Percentiles rank a stretch among this genome's conserved stretches.
These are phyloP conservation scores for Podaxis pistillaris DNA, from an alignment of 768 basidiomycete genomes.

Conservation along the genomic window DNA sequence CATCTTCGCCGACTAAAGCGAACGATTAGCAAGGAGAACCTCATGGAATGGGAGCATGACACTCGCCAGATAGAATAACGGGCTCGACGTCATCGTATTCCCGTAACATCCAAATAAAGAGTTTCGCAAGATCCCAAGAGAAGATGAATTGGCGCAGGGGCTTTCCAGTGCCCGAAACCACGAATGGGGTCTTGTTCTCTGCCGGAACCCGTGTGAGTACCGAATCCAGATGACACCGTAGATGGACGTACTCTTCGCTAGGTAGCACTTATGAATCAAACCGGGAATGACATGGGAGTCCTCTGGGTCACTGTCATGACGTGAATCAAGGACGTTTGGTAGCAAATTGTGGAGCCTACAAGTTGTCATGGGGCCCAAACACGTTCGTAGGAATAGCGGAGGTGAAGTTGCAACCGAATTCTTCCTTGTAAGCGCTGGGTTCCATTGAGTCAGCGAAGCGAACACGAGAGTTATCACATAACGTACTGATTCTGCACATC, in stretches of 20 bases:
- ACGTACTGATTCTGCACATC: slow-evolving; percentile 92
- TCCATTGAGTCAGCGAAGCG: neutral
- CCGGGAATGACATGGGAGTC: slow-evolving; percentile 94
- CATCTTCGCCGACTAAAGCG: slow-evolving; percentile 78
- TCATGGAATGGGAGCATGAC: neutral
- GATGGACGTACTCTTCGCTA: slow-evolving; percentile 71
- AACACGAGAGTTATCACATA: neutral
- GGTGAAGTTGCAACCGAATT: slow-evolving; percentile 93
- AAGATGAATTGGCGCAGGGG: slow-evolving; percentile 98
- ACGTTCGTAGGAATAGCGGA: slow-evolving; percentile 97
- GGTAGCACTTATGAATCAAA: slow-evolving; percentile 88
- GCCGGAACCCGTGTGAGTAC: slow-evolving; percentile 9
- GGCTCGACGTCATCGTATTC: slow-evolving; percentile 94
- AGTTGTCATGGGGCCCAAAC: slow-evolving; percentile 96
- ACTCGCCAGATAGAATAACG: slow-evolving; percentile 81
- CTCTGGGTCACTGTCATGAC: slow-evolving; percentile 65
- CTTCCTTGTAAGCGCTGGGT: slow-evolving; percentile 88
- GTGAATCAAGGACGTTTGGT: neutral
- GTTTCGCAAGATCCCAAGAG: slow-evolving; percentile 91
- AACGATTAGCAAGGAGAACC: neutral
- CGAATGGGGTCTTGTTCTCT: slow-evolving; percentile 84
- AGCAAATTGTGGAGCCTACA: slow-evolving; percentile 40
- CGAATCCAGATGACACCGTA: neutral
- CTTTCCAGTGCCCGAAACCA: slow-evolving; percentile 86
- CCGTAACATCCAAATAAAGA: slow-evolving; percentile 90